phyloP scores from a whole-genome alignment of 2,329 filamentous ascomycete genomes.

The Talaromyces sp. region DNA sequence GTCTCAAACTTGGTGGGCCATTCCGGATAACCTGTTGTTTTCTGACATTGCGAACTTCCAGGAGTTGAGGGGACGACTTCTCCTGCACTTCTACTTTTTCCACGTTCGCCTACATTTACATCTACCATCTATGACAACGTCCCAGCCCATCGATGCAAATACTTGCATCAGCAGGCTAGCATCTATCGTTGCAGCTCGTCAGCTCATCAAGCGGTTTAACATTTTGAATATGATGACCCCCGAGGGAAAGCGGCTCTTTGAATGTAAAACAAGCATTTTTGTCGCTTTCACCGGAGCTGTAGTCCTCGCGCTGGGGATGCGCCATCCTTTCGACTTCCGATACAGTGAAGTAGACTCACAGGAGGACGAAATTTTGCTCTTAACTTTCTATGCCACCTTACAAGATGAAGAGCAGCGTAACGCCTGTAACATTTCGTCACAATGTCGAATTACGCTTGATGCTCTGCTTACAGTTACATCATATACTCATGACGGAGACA shows the following conservation, averaged over 20 bases:
- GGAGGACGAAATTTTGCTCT: not conserved
- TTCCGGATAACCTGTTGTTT: not conserved
- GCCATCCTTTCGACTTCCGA: not conserved
- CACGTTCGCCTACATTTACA: conserved; percentile 7
- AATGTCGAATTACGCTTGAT: not conserved
- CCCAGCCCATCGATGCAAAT: not conserved
- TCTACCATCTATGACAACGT: not conserved
- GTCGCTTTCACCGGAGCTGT: conserved; percentile 5
- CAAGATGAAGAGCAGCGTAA: not conserved
- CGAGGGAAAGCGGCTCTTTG: not conserved
- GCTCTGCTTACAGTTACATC: not conserved
- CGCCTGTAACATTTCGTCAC: not conserved
- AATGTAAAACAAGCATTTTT: conserved; percentile 9
- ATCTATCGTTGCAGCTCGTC: not conserved
- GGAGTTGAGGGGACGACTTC: conserved; percentile 5
- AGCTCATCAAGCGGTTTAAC: not conserved
- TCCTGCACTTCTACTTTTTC: conserved; percentile 6
- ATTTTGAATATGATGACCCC: not conserved
- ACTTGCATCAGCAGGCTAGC: conserved; percentile 3
- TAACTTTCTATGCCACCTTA: not conserved
- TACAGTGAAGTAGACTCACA: not conserved
- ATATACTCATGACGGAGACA: not conserved
- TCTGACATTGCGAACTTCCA: not conserved
- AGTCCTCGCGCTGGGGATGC: not conserved
- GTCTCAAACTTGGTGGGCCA: conserved; percentile 1